These are phyloP conservation scores for Ceratobasidium theobromae DNA, from an alignment of 1,284 basidiomycete genomes.

Conservation along the genomic window DNA sequence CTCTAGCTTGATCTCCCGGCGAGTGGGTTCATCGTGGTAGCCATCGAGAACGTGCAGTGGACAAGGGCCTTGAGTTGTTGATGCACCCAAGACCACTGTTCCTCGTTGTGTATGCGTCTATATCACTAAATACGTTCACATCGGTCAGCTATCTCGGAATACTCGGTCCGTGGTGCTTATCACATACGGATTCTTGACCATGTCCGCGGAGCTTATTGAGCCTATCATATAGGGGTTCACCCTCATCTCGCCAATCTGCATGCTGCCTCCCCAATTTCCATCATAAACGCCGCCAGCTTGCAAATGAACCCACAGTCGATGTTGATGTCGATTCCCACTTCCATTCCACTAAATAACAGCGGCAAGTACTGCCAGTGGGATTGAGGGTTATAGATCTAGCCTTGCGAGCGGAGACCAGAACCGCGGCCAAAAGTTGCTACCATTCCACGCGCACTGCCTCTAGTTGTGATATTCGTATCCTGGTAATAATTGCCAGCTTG, in stretches of 20 bases:
- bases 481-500: conserved; percentile 79
- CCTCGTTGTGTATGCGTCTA: conserved; percentile 26
- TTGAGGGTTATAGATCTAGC: conserved; percentile 48
- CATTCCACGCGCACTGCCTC: conserved; percentile 26
- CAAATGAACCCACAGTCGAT: conserved; percentile 36
- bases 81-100: conserved; percentile 41
- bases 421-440: conserved; percentile 23
- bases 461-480: conserved; percentile 67
- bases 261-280: conserved; percentile 33
- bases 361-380: conserved; percentile 64
- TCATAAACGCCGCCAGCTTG: conserved; percentile 38
- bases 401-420: conserved; percentile 22
- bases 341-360: conserved; percentile 56
- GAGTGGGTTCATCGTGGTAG: conserved; percentile 77
- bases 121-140: conserved; percentile 61
- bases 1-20: conserved; percentile 65
- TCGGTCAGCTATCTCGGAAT: conserved; percentile 60
- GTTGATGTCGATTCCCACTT: conserved; percentile 49
- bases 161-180: conserved; percentile 38
- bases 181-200: conserved; percentile 31
- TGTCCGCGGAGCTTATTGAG: conserved; percentile 33
- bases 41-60: conserved; percentile 80
- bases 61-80: conserved; percentile 60
- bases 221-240: conserved; percentile 33
- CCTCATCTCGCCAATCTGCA: conserved; percentile 35